These are phyloP conservation scores for Scytalidium lignicola DNA, from an alignment of 2,329 filamentous ascomycete species.

Conservation along the genomic window DNA sequence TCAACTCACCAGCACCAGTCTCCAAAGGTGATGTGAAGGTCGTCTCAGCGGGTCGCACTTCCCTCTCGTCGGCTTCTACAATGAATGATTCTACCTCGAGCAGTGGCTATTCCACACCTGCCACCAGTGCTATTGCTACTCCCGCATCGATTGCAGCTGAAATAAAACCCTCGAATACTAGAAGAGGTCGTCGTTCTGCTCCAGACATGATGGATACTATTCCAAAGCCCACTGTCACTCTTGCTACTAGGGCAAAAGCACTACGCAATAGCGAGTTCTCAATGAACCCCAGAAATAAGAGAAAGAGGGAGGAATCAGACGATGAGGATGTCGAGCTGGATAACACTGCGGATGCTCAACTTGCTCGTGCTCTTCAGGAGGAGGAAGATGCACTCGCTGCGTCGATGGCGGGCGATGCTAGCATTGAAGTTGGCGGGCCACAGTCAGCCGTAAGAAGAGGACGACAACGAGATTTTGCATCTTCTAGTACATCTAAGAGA, in stretches of 20 bases:
- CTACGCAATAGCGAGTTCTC: conserved; percentile 46
- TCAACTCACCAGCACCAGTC: neutral
- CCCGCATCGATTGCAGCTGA: conserved; percentile 37
- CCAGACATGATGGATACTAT: conserved; percentile 3
- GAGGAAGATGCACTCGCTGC: conserved; percentile 40
- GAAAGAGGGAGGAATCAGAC: conserved; percentile 40
- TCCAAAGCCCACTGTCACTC: conserved; percentile 27
- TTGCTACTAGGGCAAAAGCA: conserved; percentile 39
- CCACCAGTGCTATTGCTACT: conserved; percentile 53
- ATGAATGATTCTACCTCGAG: conserved; percentile 35
- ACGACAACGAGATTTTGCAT: neutral
- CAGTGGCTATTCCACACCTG: conserved; percentile 54
- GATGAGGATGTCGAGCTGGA: conserved; percentile 36
- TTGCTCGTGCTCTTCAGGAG: conserved; percentile 53
- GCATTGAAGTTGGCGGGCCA: conserved; percentile 16
- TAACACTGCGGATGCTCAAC: conserved; percentile 39
- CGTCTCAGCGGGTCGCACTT: conserved; percentile 23
- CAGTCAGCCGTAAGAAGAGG: conserved; percentile 3
- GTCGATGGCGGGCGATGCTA: conserved; percentile 28
- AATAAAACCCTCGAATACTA: conserved; percentile 20
- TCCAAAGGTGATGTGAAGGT: conserved; percentile 13
- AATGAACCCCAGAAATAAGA: conserved; percentile 34
- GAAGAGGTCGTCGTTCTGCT: conserved; percentile 17
- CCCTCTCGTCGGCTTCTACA: conserved; percentile 34
- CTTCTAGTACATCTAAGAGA: conserved; percentile 9